phyloP scores from a whole-genome alignment of 257 asterid genomes.

The Knoxia roxburghii region DNA sequence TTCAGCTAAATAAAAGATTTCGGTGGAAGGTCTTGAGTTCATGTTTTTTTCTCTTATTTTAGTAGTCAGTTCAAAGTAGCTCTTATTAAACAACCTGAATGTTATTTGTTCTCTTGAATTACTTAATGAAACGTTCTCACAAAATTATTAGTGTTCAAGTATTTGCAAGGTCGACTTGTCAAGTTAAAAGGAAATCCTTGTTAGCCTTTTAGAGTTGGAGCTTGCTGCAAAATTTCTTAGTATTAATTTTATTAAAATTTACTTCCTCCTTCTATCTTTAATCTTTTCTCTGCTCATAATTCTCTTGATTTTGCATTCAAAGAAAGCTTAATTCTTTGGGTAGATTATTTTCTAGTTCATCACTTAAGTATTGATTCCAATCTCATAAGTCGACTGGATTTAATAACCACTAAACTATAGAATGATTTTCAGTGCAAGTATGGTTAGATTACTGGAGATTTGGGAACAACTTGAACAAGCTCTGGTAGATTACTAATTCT shows the following conservation, averaged over 20 bases:
- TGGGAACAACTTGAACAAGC: not conserved
- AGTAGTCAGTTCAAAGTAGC: not conserved
- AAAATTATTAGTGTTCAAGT: not conserved
- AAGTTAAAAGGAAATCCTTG: not conserved
- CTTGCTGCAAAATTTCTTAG: not conserved
- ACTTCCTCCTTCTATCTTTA: not conserved
- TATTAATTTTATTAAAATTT: not conserved
- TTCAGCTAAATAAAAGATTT: no score
- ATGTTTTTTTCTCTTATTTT: no score
- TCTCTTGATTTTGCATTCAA: not conserved
- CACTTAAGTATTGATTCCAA: not conserved
- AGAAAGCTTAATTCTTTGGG: not conserved
- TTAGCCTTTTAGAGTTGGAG: not conserved
- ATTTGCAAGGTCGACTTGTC: not conserved
- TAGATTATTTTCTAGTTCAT: not conserved
- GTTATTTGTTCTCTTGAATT: not conserved
- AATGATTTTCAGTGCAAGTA: not conserved
- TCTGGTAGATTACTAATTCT: not conserved
- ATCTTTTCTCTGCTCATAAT: slow-evolving; percentile 3
- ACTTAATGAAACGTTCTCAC: not conserved
- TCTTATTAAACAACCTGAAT: not conserved
- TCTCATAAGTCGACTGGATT: not conserved
- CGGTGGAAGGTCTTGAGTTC: no score
- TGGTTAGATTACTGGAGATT: not conserved
- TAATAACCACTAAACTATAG: not conserved